Conservation (phyloP, 2,329 filamentous ascomycete species). For the Arthroderma sp. region DNA sequence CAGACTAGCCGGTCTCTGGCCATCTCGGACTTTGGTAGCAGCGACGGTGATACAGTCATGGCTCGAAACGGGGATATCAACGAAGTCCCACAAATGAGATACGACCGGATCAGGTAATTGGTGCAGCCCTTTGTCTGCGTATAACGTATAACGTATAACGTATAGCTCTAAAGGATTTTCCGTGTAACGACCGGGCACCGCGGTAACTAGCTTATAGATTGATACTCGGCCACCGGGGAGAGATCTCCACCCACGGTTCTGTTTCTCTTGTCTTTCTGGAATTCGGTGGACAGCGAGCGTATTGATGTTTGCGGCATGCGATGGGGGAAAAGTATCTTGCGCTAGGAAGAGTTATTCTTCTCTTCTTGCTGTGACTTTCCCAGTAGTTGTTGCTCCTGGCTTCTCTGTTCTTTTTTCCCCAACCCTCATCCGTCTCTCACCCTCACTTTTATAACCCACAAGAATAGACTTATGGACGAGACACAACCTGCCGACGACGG, state of each 20-base stretch:
- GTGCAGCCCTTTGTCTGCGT: neutral
- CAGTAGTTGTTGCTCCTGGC: neutral
- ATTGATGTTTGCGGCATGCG: neutral
- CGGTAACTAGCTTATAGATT: neutral
- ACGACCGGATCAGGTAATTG: neutral
- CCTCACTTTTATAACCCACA: neutral
- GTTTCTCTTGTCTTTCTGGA: neutral
- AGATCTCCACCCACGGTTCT: too few species aligned
- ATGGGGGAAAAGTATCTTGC: neutral
- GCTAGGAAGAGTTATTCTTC: too few species aligned
- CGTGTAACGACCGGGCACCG: neutral
- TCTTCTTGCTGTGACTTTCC: neutral
- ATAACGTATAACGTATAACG: too few species aligned
- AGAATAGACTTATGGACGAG: neutral
- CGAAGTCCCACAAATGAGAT: neutral
- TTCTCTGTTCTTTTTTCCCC: neutral
- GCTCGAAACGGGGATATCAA: neutral
- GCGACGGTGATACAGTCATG: neutral
- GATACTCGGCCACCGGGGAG: neutral
- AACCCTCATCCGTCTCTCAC: neutral
- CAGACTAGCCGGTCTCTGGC: constrained; percentile 9
- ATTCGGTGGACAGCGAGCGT: neutral
- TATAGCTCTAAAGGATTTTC: neutral
- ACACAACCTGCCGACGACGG: neutral
- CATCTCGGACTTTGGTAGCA: neutral